phyloP scores from a whole-genome alignment of 139 green algal species.

The Closterium sp. region DNA sequence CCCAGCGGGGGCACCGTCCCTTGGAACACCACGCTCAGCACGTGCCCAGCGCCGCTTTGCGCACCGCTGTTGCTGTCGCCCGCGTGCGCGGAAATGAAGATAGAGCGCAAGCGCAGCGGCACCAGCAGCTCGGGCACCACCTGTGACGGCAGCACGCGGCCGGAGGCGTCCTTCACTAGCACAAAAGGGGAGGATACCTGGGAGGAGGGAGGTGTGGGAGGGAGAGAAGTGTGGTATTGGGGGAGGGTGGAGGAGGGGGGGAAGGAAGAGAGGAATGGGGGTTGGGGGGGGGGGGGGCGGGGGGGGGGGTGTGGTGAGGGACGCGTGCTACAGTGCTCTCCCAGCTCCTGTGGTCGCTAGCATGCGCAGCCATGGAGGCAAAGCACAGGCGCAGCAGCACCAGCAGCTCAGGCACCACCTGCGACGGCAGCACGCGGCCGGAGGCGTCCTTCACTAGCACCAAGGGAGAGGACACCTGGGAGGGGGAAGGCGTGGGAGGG shows the following conservation, averaged over 20 bases:
- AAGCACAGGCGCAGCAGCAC: background rate
- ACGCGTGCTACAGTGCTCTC: no score
- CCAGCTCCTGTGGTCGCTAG: no score
- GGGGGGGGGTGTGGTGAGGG: no score
- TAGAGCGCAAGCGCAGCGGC: background rate
- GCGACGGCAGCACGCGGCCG: slow-evolving; percentile 8
- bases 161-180: slow-evolving; percentile 8
- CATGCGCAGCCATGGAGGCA: slow-evolving; percentile 4
- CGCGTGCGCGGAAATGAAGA: slow-evolving; percentile 8
- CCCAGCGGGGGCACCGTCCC: slow-evolving; percentile 24
- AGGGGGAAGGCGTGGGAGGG: background rate
- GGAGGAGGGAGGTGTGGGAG: background rate
- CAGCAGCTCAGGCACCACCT: slow-evolving; percentile 10
- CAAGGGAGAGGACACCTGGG: background rate
- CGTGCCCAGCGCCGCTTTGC: no score
- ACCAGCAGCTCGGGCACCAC: background rate
- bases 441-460: slow-evolving; percentile 13
- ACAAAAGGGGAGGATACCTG: no score
- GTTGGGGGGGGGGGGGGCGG: no score
- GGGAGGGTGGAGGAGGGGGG: background rate
- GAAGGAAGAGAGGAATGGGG: background rate
- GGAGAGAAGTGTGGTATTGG: slow-evolving; percentile 1
- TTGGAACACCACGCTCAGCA: slow-evolving; percentile 28
- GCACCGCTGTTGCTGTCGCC: no score
- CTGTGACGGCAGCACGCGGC: slow-evolving; percentile 15